phyloP scores from a whole-genome alignment of 1,139 yeast genomes.

The Arxiozyma telluris region DNA sequence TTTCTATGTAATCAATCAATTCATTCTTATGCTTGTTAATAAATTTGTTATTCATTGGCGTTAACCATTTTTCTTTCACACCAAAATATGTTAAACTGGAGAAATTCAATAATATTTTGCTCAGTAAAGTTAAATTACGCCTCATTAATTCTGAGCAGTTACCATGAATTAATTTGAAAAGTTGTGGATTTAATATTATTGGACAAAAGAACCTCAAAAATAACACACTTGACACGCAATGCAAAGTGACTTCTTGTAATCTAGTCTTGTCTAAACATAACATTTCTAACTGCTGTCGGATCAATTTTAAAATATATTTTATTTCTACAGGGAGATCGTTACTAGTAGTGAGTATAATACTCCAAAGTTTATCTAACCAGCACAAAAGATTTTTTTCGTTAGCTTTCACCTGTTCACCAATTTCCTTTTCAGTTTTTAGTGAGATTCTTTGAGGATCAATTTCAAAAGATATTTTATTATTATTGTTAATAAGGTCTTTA shows the following conservation, averaged over 20 bases:
- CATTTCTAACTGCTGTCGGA: slow-evolving; percentile 52
- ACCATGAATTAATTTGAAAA: slow-evolving; percentile 60
- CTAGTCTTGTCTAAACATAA: slow-evolving; percentile 51
- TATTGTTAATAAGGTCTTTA: slow-evolving; percentile 42
- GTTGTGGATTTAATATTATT: slow-evolving; percentile 78
- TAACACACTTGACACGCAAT: slow-evolving; percentile 74
- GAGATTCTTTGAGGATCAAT: slow-evolving; percentile 55
- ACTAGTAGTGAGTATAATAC: slow-evolving; percentile 55
- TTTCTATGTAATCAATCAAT: slow-evolving; percentile 58
- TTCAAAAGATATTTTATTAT: slow-evolving; percentile 46
- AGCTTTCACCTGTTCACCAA: not conserved
- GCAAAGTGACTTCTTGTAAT: slow-evolving; percentile 28
- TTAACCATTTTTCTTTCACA: slow-evolving; percentile 74
- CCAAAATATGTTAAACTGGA: slow-evolving; percentile 72
- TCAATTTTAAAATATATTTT: slow-evolving; percentile 48
- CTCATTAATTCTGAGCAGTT: slow-evolving; percentile 68
- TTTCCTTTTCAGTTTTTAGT: slow-evolving; percentile 31
- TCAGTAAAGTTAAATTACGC: slow-evolving; percentile 68
- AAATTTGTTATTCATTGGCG: slow-evolving; percentile 53
- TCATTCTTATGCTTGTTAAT: slow-evolving; percentile 50
- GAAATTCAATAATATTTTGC: slow-evolving; percentile 73
- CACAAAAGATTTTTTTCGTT: slow-evolving; percentile 37
- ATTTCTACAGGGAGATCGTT: slow-evolving; percentile 70
- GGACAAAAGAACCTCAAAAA: slow-evolving; percentile 87
- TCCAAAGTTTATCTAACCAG: slow-evolving; percentile 64